These are phyloP conservation scores for Coniella vitis DNA, from an alignment of 2,329 filamentous ascomycete species.

Conservation along the genomic window DNA sequence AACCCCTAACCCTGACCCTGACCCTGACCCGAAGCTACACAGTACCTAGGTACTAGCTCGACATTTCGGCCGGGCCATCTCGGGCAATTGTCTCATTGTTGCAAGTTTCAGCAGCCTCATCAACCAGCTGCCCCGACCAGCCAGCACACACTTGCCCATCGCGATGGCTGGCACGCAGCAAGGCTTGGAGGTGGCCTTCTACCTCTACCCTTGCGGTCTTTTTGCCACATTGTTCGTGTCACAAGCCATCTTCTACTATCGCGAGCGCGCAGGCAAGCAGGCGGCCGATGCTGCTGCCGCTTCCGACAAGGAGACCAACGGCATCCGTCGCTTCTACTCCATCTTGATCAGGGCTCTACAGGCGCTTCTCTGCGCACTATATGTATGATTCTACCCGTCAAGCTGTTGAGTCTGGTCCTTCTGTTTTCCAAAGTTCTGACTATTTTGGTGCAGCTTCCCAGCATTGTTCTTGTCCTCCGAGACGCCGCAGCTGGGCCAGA, in stretches of 20 bases:
- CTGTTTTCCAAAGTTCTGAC: too few species aligned
- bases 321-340: conserved; percentile 25
- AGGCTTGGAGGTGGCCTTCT: conserved; percentile 33
- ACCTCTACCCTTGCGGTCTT: conserved; percentile 33
- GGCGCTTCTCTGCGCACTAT: conserved; percentile 24
- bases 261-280: conserved; percentile 24
- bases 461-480: conserved; percentile 26
- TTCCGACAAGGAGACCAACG: conserved; percentile 21
- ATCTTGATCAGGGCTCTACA: conserved; percentile 31
- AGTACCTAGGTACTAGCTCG: background rate
- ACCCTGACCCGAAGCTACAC: background rate
- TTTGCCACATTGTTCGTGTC: conserved; percentile 30
- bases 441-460: conserved; percentile 22
- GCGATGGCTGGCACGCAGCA: conserved; percentile 21
- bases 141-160: background rate
- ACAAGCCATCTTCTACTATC: conserved; percentile 32
- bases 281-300: conserved; percentile 19
- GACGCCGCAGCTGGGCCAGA: conserved; percentile 26
- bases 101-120: background rate
- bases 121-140: background rate
- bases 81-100: too few species aligned
- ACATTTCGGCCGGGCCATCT: too few species aligned
- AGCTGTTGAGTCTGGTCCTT: too few species aligned
- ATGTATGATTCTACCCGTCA: conserved; percentile 16
- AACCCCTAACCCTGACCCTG: too few species aligned